Percentiles rank a stretch among this genome's conserved stretches.
phyloP scores from a whole-genome alignment of 2,329 filamentous ascomycete species.

The Paramyrothecium roridum region DNA sequence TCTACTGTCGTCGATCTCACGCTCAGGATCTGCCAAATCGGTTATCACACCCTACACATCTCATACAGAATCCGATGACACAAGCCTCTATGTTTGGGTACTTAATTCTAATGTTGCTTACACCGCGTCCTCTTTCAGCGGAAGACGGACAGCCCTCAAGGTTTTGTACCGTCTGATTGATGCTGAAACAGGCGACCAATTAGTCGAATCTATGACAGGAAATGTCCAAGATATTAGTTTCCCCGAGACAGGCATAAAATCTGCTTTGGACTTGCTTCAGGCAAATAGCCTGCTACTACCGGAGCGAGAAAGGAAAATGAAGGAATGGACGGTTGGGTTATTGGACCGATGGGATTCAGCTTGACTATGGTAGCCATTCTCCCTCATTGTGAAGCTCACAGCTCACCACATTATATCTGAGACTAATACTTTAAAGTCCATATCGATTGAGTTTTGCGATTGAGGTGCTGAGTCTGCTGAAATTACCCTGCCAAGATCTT shows the following conservation, averaged over 20 bases:
- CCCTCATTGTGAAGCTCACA: no score
- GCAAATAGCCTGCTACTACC: conserved; percentile 53
- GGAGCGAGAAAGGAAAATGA: conserved; percentile 50
- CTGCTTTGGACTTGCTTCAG: conserved; percentile 40
- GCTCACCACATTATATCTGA: no score
- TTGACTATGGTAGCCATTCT: background rate
- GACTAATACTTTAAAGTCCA: no score
- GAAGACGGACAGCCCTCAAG: conserved; percentile 43
- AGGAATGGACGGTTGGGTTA: conserved; percentile 66
- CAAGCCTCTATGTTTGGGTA: conserved; percentile 48
- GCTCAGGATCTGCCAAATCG: conserved; percentile 57
- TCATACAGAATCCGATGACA: conserved; percentile 6
- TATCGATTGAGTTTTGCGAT: no score
- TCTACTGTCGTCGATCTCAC: conserved; percentile 49
- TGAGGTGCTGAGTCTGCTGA: no score
- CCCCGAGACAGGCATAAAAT: conserved; percentile 45
- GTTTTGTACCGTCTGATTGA: conserved; percentile 46
- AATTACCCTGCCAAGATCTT: no score
- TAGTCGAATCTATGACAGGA: conserved; percentile 49
- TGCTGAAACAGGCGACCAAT: conserved; percentile 39
- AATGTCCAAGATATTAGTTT: conserved; percentile 59
- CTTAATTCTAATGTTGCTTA: conserved; percentile 54
- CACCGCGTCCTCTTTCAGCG: conserved; percentile 34
- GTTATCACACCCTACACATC: conserved; percentile 38
- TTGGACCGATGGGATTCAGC: conserved; percentile 39